Evolutionary conservation across 2,329 filamentous ascomycete genomes (phyloP), one percentile per base, ranked within the genome.

Genomic region (Alternaria sp.): DNA sequence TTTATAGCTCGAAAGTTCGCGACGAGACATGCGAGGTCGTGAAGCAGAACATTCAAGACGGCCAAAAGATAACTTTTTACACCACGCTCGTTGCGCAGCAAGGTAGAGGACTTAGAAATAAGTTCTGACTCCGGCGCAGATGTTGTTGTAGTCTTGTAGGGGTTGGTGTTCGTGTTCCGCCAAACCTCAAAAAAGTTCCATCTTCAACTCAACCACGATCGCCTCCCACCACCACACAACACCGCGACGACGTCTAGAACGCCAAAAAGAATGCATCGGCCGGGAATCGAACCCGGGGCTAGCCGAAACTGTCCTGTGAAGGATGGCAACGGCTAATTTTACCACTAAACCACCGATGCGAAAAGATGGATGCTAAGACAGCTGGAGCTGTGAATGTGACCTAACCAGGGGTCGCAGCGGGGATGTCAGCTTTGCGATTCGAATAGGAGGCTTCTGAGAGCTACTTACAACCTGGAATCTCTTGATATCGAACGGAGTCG

Each of bases 401-500:
- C 59, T 61, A 61, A 61, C 59, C 59, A 61, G 59, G 59, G 59
- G 59, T 62, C 59, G 59, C 52, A 44, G 23, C 9, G 6, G 26
- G 7, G 1, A 2, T 17, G 40, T 55, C 28, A 55, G 52, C 4
- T 17, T 40, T 9, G 6, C 23, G 11, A 23, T 45, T 45, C 52
- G 52, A 55, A 55, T 13, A 2, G 36, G 15, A n/a, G 40, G 40
- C 40, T 21, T 19, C 10, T 19, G 36, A 19, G 23, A 26, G 52
- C 43, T 54, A 59, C 57, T 45, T 54, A 59, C 57, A 65, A 65
- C 69, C 72, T 75, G 72, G 69, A 74, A 74, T 75, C 73, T 75
- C 71, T 74, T 75, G 73, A 75, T 75, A 50, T 55, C 64, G 11
- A 36, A 52, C 51, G 17, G 11, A 62, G 70, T 84, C 83, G 83